Evolutionary conservation across 2,329 filamentous ascomycete species (phyloP).

Genomic region (Apiospora koreana): DNA sequence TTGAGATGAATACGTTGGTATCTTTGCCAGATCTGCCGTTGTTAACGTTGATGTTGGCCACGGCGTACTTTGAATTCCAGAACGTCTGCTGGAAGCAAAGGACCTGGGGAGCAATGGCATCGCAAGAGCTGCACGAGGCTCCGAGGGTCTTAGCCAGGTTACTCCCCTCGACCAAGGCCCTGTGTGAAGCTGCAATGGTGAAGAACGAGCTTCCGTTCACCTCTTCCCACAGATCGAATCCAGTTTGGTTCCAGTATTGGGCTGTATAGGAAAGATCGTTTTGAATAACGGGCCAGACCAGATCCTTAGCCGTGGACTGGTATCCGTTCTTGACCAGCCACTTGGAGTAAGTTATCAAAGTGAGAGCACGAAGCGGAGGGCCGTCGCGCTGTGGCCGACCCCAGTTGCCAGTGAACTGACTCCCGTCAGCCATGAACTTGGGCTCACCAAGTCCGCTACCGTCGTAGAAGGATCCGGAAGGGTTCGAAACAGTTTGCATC

Average conservation of each 20-base stretch:
- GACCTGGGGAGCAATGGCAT: conserved; percentile 66
- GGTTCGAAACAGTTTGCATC: conserved; percentile 69
- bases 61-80: conserved; percentile 66
- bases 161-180: conserved; percentile 68
- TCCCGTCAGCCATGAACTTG: conserved; percentile 69
- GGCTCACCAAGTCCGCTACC: conserved; percentile 67
- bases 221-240: conserved; percentile 85
- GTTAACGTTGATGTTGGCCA: conserved; percentile 68
- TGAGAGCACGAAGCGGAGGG: conserved; percentile 73
- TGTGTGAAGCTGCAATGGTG: conserved; percentile 69
- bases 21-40: conserved; percentile 69
- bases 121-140: conserved; percentile 60
- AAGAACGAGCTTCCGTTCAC: conserved; percentile 78
- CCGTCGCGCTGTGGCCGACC: conserved; percentile 80
- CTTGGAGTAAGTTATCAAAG: conserved; percentile 71
- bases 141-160: conserved; percentile 65
- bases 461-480: conserved; percentile 59
- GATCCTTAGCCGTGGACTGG: conserved; percentile 52
- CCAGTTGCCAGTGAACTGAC: conserved; percentile 68
- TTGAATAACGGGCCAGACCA: conserved; percentile 72
- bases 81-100: conserved; percentile 75
- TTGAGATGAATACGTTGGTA: conserved; percentile 67
- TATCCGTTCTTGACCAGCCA: conserved; percentile 71
- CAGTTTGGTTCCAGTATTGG: conserved; percentile 68
- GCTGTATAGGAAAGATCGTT: conserved; percentile 78